Evolutionary conservation across 805 yeast genomes (phyloP).

Genomic region (Scheffersomyces ergatensis): DNA sequence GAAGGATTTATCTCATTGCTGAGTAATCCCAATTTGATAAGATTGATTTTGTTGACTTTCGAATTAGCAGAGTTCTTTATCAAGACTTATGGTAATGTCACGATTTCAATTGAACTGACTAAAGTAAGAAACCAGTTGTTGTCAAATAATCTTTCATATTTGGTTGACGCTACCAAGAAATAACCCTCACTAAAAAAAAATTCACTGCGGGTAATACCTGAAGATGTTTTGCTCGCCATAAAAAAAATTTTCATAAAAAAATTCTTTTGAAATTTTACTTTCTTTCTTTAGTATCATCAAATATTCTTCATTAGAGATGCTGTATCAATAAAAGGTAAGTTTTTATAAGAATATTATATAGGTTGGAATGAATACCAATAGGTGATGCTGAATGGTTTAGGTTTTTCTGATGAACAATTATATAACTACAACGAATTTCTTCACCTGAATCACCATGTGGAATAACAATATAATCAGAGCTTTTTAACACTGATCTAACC

Average conservation of each 20-base stretch:
- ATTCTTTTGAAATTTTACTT: too few relatives aligned
- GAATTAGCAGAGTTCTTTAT: not conserved
- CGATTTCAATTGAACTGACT: too few relatives aligned
- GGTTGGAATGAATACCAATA: too few relatives aligned
- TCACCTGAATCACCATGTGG: constrained; percentile 66
- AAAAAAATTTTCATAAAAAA: too few relatives aligned
- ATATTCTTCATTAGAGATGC: too few relatives aligned
- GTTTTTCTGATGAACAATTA: constrained; percentile 29
- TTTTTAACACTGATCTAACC: constrained; percentile 61
- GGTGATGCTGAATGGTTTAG: too few relatives aligned
- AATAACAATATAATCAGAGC: constrained; percentile 57
- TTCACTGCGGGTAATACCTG: not conserved
- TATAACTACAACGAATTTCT: constrained; percentile 55
- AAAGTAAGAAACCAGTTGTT: too few relatives aligned
- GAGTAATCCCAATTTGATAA: not conserved
- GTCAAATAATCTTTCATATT: not conserved
- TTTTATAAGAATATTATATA: too few relatives aligned
- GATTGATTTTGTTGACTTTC: not conserved
- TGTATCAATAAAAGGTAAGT: too few relatives aligned
- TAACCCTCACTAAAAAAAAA: not conserved
- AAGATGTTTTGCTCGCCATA: too few relatives aligned
- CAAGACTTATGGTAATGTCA: not conserved
- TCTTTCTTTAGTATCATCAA: too few relatives aligned
- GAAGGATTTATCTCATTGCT: not conserved
- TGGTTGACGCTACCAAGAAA: not conserved